A percentile compares a stretch with the other conserved stretches of the same genome.
phyloP scores from a whole-genome alignment of 805 yeast species.

The Yueomyces sinensis region DNA sequence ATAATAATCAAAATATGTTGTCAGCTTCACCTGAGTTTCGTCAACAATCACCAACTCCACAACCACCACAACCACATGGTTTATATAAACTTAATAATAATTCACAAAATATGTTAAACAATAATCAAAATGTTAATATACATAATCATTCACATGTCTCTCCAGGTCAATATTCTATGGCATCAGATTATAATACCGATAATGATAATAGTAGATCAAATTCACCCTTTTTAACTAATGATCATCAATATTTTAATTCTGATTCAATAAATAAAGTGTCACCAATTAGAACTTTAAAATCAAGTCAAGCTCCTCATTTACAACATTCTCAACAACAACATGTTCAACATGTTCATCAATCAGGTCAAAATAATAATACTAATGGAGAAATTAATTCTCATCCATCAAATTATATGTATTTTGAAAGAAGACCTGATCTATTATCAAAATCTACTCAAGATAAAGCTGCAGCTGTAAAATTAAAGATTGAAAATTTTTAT shows the following conservation, averaged over 20 bases:
- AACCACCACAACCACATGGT: neutral
- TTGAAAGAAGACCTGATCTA: constrained; percentile 73
- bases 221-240: constrained; percentile 7
- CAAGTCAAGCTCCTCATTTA: too few relatives aligned
- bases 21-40: too few relatives aligned
- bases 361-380: constrained; percentile 1
- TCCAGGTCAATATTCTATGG: constrained; percentile 18
- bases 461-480: constrained; percentile 69
- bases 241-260: too few relatives aligned
- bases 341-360: too few relatives aligned
- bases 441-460: constrained; percentile 68
- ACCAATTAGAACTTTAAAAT: too few relatives aligned
- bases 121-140: constrained; percentile 1
- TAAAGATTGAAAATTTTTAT: constrained; percentile 73
- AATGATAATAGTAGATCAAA: constrained; percentile 8
- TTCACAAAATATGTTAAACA: constrained; percentile 9
- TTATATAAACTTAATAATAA: constrained; percentile 17
- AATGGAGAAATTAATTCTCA: constrained; percentile 8
- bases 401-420: constrained; percentile 43
- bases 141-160: constrained; percentile 10
- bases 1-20: too few relatives aligned
- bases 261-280: too few relatives aligned
- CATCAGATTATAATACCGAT: constrained; percentile 12
- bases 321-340: too few relatives aligned
- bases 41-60: neutral